Evolutionary conservation across 345 rosid species (phyloP), one percentile per base, ranked within the genome.

Genomic region (Salix dunnii): DNA sequence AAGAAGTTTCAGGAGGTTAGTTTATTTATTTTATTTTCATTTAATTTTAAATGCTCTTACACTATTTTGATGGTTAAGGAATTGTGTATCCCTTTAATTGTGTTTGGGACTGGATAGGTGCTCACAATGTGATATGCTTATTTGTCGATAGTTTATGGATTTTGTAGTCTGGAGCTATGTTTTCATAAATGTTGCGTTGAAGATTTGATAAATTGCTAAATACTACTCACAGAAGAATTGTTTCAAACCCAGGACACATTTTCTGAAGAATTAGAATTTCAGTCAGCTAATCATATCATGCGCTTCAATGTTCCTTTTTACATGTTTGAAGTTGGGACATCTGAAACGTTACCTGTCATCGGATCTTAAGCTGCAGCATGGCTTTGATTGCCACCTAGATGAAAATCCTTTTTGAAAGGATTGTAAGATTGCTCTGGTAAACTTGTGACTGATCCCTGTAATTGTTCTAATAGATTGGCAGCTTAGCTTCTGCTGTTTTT

Each of bases 1-100:
- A 88, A 73, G 77, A 90, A 88, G 85, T 86, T 96, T 72, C 88
- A 81, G 77, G 85, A 86, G 96, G 98, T 91, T 74, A 40, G 84
- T 82, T 0, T 1, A 28, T 18, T 51, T 2, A 38, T 27, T n/a
- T 35, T 64, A 66, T 10, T 6, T 36, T 31, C 62, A 21, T 7
- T 21, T 31, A 7, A 61, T 2, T 5, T 16, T 20, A 12, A 28
- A 18, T 27, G 25, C 43, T 48, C 9, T 21, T 23, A 17, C 27
- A 18, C 2, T 12, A 27, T 9, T 18, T 17, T 60, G 35, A 12
- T 42, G 58, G 23, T 73, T 61, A 13, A 40, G 62, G 43, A 67
- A 67, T 67, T 67, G 27, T 36, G 38, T 67, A 7, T 67, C 70
- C 40, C n/a, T 28, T 38, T 53, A 53, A 10, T 38, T 40, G 70